Base-by-base conservation (phyloP, 2,329 filamentous ascomycete genomes). In the Trichoderma pleuroti region DNA sequence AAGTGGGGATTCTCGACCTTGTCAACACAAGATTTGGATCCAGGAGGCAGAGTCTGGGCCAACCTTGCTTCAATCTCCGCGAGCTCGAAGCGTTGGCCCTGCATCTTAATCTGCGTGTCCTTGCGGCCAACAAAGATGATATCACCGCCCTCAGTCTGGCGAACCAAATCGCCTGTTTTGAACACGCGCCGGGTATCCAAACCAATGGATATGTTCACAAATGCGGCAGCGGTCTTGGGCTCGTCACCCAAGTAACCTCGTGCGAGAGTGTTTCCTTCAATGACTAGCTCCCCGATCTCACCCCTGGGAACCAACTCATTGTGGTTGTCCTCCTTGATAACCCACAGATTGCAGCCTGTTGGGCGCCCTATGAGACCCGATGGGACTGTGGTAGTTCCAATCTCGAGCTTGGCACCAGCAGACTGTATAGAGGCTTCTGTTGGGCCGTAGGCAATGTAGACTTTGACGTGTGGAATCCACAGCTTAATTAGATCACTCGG, bases 51-150 rank as follows among this genome's bases (percentile, higher is more conserved):
- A 32, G 56, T 21, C 3, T 46, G 54, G 5, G 36, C 39, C 5
- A 68, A 12, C 12, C 65, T 39, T 30, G 65, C 56, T 36, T 75
- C 74, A 12, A 75, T 68, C 54, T 73, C 72, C 4, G 28, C 57
- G 10, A 85, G 79, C 77, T 85, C 88, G 64, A 86, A 80, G 66
- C 86, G 77, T 71, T 84, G 87, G 28, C 88, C 88, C 28, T 83
- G 81, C 12, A 89, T 75, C 71, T 80, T 80, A 28, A 78, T 73
- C 57, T 79, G 76, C 7, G 72, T 68, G 56, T 80, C 77, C 21
- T 74, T 74, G 2, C 77, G 74, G 34, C 77, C 74, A 32, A 77
- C 52, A 64, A 74, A 75, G 4, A 66, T 54, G 6, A 78, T 62
- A 18, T 42, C 70, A 4, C 75, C 75, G 30, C 74, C 72, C 3